A percentile compares a stretch with the other conserved stretches of the same genome.
These are phyloP conservation scores for Nemania sp. DNA, from an alignment of 2,329 filamentous ascomycete species.

Conservation along the genomic window DNA sequence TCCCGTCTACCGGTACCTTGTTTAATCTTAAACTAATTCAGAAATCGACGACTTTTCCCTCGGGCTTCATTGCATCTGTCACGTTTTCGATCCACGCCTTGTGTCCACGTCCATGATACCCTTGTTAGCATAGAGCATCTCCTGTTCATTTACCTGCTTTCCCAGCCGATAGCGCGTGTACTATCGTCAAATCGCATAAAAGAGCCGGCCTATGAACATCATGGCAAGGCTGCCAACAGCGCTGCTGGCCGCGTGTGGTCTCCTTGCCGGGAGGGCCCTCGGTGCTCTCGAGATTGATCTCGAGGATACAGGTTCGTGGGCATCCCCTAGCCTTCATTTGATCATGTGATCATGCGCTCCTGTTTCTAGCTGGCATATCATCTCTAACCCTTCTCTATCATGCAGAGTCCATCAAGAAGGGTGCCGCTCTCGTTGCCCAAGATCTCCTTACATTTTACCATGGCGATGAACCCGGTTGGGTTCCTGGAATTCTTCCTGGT, in stretches of 20 bases:
- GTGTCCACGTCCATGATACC: constrained; percentile 20
- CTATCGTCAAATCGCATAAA: neutral
- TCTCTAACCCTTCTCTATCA: constrained; percentile 16
- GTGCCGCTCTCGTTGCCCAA: constrained; percentile 61
- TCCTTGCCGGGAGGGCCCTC: constrained; percentile 42
- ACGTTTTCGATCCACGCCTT: neutral
- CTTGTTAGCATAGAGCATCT: constrained; percentile 13
- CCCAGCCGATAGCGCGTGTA: constrained; percentile 3
- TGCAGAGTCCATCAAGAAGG: constrained; percentile 60
- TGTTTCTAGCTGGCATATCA: neutral
- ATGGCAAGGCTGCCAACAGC: constrained; percentile 42
- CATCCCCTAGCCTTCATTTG: neutral
- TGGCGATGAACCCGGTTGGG: constrained; percentile 63
- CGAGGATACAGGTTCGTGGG: constrained; percentile 47
- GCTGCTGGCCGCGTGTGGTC: constrained; percentile 47
- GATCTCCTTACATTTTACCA: constrained; percentile 65
- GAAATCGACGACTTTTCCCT: neutral
- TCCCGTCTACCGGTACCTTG: neutral
- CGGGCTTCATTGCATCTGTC: constrained; percentile 5
- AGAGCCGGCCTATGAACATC: constrained; percentile 10
- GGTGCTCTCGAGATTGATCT: constrained; percentile 49
- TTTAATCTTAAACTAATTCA: neutral
- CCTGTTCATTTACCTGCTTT: constrained; percentile 15
- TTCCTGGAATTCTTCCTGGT: constrained; percentile 68
- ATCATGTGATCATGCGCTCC: neutral